Conservation (phyloP, 768 basidiomycete genomes). For the Mycena pura region DNA sequence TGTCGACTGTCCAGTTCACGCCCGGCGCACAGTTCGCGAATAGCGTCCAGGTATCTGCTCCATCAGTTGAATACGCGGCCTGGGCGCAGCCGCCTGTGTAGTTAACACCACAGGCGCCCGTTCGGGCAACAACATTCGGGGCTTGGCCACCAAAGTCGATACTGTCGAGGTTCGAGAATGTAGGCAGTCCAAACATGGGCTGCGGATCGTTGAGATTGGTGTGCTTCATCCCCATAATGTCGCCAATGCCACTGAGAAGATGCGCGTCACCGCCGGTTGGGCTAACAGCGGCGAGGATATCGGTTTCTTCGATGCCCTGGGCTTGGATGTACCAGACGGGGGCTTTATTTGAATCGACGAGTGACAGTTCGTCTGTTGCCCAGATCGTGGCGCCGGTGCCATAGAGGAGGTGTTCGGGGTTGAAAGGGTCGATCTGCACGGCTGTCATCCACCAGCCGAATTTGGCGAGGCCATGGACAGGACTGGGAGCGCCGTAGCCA, state of each 20-base stretch:
- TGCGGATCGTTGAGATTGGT: not conserved
- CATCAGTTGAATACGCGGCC: conserved; percentile 5
- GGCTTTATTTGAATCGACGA: conserved; percentile 4
- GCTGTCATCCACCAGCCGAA: conserved; percentile 9
- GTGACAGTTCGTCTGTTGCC: conserved; percentile 5
- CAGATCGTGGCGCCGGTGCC: conserved; percentile 5
- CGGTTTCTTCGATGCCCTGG: conserved; percentile 6
- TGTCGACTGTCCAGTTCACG: conserved; percentile 5
- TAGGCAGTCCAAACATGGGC: conserved; percentile 7
- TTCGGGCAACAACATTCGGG: conserved; percentile 5
- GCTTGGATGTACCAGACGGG: conserved; percentile 4
- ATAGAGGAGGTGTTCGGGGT: conserved; percentile 8
- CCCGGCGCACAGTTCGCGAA: conserved; percentile 4
- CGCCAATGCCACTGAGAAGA: conserved; percentile 7
- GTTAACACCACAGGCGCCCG: conserved; percentile 4
- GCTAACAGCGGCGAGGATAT: conserved; percentile 8
- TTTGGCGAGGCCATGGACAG: conserved; percentile 4
- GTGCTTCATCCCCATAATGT: conserved; percentile 7
- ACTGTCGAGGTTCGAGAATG: conserved; percentile 6
- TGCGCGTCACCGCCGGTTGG: conserved; percentile 4
- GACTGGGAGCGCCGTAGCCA: conserved; percentile 1
- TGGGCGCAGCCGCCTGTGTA: conserved; percentile 3
- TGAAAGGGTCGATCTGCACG: conserved; percentile 8
- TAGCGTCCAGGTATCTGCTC: conserved; percentile 7
- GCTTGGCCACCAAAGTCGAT: conserved; percentile 6